Conservation (phyloP, 2,329 filamentous ascomycete species). For the Diaporthe capsici region DNA sequence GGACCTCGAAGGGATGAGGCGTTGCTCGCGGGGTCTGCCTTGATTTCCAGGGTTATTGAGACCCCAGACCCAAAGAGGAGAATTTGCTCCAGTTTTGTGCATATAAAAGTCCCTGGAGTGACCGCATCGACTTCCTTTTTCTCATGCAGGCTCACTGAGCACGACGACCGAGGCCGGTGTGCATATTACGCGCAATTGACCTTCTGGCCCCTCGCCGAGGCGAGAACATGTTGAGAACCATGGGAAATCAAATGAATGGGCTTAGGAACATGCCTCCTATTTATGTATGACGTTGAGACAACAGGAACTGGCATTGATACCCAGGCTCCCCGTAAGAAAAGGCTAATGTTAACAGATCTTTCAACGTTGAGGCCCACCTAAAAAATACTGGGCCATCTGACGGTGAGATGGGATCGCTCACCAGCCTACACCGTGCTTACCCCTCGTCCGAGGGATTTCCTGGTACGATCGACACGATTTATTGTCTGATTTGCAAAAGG, state of each 20-base stretch:
- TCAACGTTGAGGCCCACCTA: not conserved
- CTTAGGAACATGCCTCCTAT: not conserved
- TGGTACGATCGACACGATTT: constrained; percentile 5
- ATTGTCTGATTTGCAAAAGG: constrained; percentile 17
- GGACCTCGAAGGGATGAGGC: not conserved
- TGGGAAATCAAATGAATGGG: no score
- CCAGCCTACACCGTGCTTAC: constrained; percentile 17
- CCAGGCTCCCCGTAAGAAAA: not conserved
- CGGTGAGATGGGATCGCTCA: constrained; percentile 17
- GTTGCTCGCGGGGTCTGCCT: not conserved
- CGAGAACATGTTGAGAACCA: not conserved
- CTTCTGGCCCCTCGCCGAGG: not conserved
- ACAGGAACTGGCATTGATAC: not conserved
- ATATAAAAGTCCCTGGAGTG: constrained; percentile 21
- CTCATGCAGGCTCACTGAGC: not conserved
- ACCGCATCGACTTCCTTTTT: constrained; percentile 9
- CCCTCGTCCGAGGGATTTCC: constrained; percentile 13
- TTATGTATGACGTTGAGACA: not conserved
- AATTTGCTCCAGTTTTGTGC: not conserved
- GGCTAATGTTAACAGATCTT: not conserved
- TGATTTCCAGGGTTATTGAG: not conserved
- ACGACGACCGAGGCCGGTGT: not conserved
- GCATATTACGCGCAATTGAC: not conserved
- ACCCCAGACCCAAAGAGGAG: not conserved
- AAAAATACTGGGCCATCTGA: constrained; percentile 14